Evolutionary conservation across 805 yeast genomes (phyloP).

Genomic region (Nakazawaea molendinolei): DNA sequence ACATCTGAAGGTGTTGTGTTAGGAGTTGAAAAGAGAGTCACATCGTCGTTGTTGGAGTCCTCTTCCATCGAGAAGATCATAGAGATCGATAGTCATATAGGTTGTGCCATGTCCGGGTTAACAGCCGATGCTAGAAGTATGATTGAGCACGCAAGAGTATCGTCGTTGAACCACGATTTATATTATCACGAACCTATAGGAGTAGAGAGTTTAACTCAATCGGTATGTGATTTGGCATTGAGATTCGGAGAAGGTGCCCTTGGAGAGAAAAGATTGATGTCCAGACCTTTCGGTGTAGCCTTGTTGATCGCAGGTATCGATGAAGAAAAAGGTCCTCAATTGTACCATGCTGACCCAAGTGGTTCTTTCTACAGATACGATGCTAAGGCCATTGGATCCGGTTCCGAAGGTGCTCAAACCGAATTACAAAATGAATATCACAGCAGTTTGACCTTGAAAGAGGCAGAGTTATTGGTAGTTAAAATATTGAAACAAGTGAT

Average conservation of each 20-base stretch:
- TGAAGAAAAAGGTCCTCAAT: conserved; percentile 88
- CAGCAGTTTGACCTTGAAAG: conserved; percentile 80
- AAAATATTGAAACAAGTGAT: conserved; percentile 93
- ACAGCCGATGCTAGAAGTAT: conserved; percentile 98
- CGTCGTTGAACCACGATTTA: conserved; percentile 78
- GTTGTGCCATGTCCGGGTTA: conserved; percentile 98
- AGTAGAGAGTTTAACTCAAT: conserved; percentile 90
- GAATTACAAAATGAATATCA: conserved; percentile 97
- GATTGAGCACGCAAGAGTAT: conserved; percentile 97
- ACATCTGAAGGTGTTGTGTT: conserved; percentile 94
- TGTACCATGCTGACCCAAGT: conserved; percentile 98
- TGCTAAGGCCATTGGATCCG: conserved; percentile 98
- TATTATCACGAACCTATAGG: conserved; percentile 89
- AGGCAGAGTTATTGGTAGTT: conserved; percentile 85
- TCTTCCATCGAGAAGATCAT: conserved; percentile 94
- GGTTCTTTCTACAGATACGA: conserved; percentile 97
- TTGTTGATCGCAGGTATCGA: conserved; percentile 92
- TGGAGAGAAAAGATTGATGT: conserved; percentile 92
- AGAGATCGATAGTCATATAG: conserved; percentile 89
- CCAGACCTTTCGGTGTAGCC: conserved; percentile 99
- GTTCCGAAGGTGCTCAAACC: conserved; percentile 98
- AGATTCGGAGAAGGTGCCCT: conserved; percentile 97
- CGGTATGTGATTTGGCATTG: conserved; percentile 93
- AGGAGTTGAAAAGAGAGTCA: conserved; percentile 96
- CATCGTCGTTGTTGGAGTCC: conserved; percentile 84